Evolutionary conservation across 352 stramenopile species (phyloP).

Genomic region (Globisporangium mamillatum): DNA sequence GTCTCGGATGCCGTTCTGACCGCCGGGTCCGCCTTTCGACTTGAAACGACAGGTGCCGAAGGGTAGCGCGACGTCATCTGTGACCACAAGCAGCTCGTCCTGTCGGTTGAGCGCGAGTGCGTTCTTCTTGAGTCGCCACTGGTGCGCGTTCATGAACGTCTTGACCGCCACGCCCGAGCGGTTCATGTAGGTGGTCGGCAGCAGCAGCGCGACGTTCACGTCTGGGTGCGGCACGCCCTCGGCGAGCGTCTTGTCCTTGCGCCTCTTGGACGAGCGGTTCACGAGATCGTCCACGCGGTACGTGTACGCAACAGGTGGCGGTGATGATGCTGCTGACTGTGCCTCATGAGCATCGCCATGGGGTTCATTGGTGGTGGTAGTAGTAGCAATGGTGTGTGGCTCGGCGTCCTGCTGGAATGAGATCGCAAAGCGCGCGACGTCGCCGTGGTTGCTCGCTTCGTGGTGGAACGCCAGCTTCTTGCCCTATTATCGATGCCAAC

Average conservation of each 20-base stretch:
- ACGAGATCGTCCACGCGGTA: constrained; percentile 73
- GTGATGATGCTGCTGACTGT: no score
- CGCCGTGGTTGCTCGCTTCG: constrained; percentile 60
- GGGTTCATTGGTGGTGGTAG: background rate
- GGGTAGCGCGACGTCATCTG: constrained; percentile 76
- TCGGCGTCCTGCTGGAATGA: constrained; percentile 59
- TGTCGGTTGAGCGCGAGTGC: constrained; percentile 72
- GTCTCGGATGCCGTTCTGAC: constrained; percentile 81
- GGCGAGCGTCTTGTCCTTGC: constrained; percentile 68
- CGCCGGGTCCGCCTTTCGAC: constrained; percentile 64
- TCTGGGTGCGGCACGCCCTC: constrained; percentile 70
- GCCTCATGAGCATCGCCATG: background rate
- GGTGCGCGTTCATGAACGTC: constrained; percentile 77
- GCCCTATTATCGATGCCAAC: constrained; percentile 22
- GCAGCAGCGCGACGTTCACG: constrained; percentile 75
- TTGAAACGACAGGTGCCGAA: constrained; percentile 86
- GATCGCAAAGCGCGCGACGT: constrained; percentile 56
- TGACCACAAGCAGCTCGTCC: constrained; percentile 82
- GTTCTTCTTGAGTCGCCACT: constrained; percentile 85
- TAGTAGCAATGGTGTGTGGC: constrained; percentile 1
- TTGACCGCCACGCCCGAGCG: constrained; percentile 72
- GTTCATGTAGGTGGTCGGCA: constrained; percentile 87
- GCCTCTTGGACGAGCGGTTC: constrained; percentile 64
- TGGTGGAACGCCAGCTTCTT: constrained; percentile 49
- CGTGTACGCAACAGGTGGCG: constrained; percentile 14